Evolutionary conservation across 345 rosid species (phyloP), one percentile per base, ranked within the genome.

Genomic region (Populus davidiana): DNA sequence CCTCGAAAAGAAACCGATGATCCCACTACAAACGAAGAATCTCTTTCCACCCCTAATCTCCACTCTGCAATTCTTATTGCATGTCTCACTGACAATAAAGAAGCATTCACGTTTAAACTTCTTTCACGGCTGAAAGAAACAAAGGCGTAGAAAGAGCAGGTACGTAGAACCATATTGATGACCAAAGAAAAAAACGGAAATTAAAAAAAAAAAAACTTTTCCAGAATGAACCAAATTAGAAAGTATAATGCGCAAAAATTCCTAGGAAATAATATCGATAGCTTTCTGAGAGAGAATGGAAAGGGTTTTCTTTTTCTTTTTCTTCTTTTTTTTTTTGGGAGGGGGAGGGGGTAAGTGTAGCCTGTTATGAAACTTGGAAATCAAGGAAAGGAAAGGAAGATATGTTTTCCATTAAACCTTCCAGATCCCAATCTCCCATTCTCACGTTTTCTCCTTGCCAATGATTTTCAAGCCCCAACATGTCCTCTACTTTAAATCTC

Each of bases 361-460:
- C 16, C 25, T 59, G 77, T 83, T 76, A 91, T 72, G 86, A 89
- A 79, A 86, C 81, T 80, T 93, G 93, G 89, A 90, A 93, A 87
- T 94, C 96, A 87, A 89, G 94, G 75, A 87, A 89, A 72, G 97
- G 95, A 68, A 90, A 90, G 78, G 94, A 87, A 47, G 92, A 85
- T 67, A 86, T 82, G 65, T 91, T 88, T 72, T 88, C 91, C 81
- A 93, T 89, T 72, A 94, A 87, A 78, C 90, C 92, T 78, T 94
- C 97, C 21, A 92, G 85, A 81, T 90, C 98, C 97, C 98, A 94
- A 74, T 92, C 98, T 84, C 93, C 98, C 68, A 86, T 83, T 84
- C 89, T 85, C 63, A 89, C 88, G 91, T 87, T 88, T 84, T 90
- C 92, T 81, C 85, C 89, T 76, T 86, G 88, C 88, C 87, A 92